Evolutionary conservation across 805 yeast species (phyloP).

Genomic region (Wickerhamomyces strasburgensis): DNA sequence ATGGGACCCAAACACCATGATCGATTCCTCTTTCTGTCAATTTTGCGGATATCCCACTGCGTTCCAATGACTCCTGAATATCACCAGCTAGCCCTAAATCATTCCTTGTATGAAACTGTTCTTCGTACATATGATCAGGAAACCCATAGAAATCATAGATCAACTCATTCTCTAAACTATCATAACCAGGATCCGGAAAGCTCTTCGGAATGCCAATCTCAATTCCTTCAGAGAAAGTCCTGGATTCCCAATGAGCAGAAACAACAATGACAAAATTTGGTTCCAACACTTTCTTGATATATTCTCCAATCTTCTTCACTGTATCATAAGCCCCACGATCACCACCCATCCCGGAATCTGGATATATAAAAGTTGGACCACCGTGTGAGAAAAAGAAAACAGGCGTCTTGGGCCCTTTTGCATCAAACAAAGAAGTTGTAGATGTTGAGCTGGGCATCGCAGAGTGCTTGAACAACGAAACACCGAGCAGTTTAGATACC

Average conservation of each 20-base stretch:
- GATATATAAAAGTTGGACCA: conserved; percentile 73
- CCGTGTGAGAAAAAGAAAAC: conserved; percentile 76
- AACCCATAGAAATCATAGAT: conserved; percentile 76
- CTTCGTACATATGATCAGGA: conserved; percentile 58
- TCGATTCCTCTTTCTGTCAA: conserved; percentile 63
- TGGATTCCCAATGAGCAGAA: conserved; percentile 76
- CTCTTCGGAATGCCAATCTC: conserved; percentile 44
- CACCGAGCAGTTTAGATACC: conserved; percentile 3
- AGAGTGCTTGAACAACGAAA: conserved; percentile 1
- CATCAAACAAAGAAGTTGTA: conserved; percentile 12
- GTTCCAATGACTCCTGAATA: conserved; percentile 36
- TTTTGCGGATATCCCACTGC: conserved; percentile 39
- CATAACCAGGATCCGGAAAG: conserved; percentile 3
- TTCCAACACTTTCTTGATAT: conserved; percentile 42
- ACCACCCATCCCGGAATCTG: conserved; percentile 43
- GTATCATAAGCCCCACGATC: conserved; percentile 55
- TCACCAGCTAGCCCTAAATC: conserved; percentile 39
- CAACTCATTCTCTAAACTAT: conserved; percentile 42
- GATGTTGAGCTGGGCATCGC: neutral
- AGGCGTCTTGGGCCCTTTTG: conserved; percentile 35
- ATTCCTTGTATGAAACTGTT: conserved; percentile 51
- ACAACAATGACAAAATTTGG: conserved; percentile 65
- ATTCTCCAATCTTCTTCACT: conserved; percentile 45
- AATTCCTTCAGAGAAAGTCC: conserved; percentile 32
- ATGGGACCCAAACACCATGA: conserved; percentile 82